phyloP scores from a whole-genome alignment of 31 red algal species.

The Odonthalia washingtoniensis region DNA sequence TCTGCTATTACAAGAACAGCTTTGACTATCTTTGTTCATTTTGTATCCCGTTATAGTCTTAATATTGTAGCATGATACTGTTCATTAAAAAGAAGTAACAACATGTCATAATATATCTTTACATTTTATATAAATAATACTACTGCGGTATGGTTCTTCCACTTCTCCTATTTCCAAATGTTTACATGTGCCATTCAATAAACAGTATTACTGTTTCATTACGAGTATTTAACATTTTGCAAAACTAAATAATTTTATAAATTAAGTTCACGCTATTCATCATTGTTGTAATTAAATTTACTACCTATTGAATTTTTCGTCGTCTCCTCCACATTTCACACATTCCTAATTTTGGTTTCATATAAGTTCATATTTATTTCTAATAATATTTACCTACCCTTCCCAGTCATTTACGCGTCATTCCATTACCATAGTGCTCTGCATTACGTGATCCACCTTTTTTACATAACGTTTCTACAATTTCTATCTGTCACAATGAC shows the following conservation, averaged over 20 bases:
- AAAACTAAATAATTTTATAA: too few species aligned
- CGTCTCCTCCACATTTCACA: slow-evolving; percentile 28
- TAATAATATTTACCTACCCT: slow-evolving; percentile 76
- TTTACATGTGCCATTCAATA: neutral
- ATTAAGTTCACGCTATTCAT: too few species aligned
- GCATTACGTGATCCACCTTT: slow-evolving; percentile 63
- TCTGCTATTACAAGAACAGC: too few species aligned
- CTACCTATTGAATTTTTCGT: neutral
- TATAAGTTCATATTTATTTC: too few species aligned
- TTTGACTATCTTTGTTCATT: too few species aligned
- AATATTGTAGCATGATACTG: too few species aligned
- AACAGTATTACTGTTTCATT: neutral
- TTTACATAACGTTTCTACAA: slow-evolving; percentile 69
- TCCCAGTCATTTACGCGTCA: slow-evolving; percentile 72
- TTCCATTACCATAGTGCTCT: slow-evolving; percentile 77
- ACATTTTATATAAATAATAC: neutral
- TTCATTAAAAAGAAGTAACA: too few species aligned
- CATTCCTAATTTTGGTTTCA: too few species aligned
- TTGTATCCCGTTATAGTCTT: too few species aligned
- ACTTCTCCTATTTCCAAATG: neutral
- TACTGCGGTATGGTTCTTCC: neutral
- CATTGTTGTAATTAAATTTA: neutral
- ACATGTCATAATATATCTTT: neutral
- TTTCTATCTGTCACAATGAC: too few species aligned
- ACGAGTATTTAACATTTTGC: too few species aligned